Evolutionary conservation across 768 basidiomycete genomes (phyloP).

Genomic region (Pulveroboletus sp.): DNA sequence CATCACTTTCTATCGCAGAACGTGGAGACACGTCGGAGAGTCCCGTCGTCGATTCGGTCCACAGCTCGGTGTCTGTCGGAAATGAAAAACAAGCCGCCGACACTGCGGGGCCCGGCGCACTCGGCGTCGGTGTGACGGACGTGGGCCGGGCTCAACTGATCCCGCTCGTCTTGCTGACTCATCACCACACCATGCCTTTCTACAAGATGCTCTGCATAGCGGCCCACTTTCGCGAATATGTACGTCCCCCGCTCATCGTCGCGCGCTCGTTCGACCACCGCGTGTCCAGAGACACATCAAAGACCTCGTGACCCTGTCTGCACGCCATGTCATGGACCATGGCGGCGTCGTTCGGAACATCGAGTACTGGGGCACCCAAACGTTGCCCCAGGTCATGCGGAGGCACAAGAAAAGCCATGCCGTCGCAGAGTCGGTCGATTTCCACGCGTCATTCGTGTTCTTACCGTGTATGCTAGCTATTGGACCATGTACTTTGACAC

Average conservation of each 20-base stretch:
- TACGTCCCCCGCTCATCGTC: conserved; percentile 32
- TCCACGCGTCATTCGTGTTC: not conserved
- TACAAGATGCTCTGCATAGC: conserved; percentile 88
- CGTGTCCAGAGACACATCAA: conserved; percentile 63
- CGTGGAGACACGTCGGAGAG: conserved; percentile 2
- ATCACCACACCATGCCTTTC: conserved; percentile 74
- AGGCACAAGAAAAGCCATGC: conserved; percentile 53
- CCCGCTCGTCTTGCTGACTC: conserved; percentile 16
- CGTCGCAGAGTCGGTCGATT: conserved; percentile 70
- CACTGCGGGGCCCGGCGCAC: not conserved
- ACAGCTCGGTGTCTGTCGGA: conserved; percentile 15
- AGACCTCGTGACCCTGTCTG: conserved; percentile 67
- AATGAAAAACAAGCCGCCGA: conserved; percentile 24
- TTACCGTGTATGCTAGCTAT: conserved; percentile 50
- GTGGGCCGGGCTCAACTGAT: not conserved
- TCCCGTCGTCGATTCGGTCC: too few species aligned
- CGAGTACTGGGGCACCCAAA: conserved; percentile 69
- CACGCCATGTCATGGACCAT: conserved; percentile 64
- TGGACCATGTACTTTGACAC: conserved; percentile 93
- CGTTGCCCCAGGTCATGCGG: conserved; percentile 74
- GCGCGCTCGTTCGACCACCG: not conserved
- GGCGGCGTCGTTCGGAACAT: conserved; percentile 84
- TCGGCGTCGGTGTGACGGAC: not conserved
- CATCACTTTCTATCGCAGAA: not conserved
- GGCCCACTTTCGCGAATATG: conserved; percentile 71